Evolutionary conservation across 768 basidiomycete genomes (phyloP).

Genomic region (Mycena sanguinolenta): DNA sequence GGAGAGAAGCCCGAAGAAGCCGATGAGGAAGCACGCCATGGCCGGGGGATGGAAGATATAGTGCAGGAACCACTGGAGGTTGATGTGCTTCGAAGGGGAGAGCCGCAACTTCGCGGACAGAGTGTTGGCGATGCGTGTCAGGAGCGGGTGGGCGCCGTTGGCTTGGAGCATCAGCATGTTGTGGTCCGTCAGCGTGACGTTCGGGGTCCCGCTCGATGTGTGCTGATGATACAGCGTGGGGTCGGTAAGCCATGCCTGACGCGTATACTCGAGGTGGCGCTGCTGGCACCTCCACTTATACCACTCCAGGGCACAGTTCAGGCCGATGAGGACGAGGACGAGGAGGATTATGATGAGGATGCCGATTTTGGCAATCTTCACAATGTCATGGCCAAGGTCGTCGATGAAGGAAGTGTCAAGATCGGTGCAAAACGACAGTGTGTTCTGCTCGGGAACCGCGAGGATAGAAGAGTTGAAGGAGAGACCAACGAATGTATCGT

Average conservation of each 20-base stretch:
- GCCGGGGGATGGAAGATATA: constrained; percentile 95
- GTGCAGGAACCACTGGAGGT: constrained; percentile 89
- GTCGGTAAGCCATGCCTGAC: constrained; percentile 83
- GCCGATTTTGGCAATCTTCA: constrained; percentile 84
- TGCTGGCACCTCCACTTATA: constrained; percentile 87
- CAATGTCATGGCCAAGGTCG: constrained; percentile 83
- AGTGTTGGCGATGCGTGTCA: constrained; percentile 73
- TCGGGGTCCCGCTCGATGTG: constrained; percentile 56
- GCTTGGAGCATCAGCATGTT: constrained; percentile 84
- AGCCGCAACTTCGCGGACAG: constrained; percentile 66
- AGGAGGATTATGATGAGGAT: constrained; percentile 78
- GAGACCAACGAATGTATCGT: constrained; percentile 83
- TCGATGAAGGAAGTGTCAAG: constrained; percentile 91
- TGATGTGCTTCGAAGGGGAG: constrained; percentile 71
- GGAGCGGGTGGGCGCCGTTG: constrained; percentile 78
- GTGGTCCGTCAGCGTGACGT: constrained; percentile 76
- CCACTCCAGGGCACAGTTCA: constrained; percentile 86
- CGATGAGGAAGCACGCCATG: constrained; percentile 91
- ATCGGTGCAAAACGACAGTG: constrained; percentile 79
- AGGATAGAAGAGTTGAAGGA: constrained; percentile 79
- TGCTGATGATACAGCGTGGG: constrained; percentile 70
- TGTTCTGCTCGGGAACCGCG: constrained; percentile 80
- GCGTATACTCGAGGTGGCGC: constrained; percentile 74
- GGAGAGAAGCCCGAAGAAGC: constrained; percentile 89
- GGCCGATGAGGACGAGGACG: constrained; percentile 79